Percentiles rank a stretch among this genome's conserved stretches.
phyloP scores from a whole-genome alignment of 2,329 filamentous ascomycete species.

The Emmonsiellopsis sp. region DNA sequence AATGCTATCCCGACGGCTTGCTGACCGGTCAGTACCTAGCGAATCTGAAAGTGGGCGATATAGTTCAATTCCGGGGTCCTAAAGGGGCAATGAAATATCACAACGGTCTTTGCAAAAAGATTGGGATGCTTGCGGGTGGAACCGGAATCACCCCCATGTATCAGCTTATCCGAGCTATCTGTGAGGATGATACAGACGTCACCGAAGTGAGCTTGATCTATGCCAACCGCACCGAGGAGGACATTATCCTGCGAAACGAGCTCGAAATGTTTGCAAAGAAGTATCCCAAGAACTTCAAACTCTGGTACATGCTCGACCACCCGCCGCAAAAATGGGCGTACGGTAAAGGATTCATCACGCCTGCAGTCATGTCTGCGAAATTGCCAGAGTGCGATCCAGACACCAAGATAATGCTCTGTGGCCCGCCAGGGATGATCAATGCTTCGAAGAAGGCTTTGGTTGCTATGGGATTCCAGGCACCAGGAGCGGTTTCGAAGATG shows the following conservation, averaged over 20 bases:
- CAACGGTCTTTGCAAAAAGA: conserved; percentile 41
- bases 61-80: conserved; percentile 80
- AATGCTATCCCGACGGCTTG: conserved; percentile 93
- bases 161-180: conserved; percentile 36
- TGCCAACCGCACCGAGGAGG: neutral
- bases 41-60: conserved; percentile 68
- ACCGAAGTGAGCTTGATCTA: neutral
- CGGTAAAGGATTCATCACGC: neutral
- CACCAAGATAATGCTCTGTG: conserved; percentile 88
- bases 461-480: conserved; percentile 80
- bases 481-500: conserved; percentile 88
- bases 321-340: neutral
- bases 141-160: conserved; percentile 95
- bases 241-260: neutral
- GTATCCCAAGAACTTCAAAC: neutral
- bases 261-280: neutral
- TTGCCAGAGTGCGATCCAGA: conserved; percentile 67
- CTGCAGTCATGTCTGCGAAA: neutral
- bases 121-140: conserved; percentile 94
- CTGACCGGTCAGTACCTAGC: conserved; percentile 82
- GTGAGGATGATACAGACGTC: neutral
- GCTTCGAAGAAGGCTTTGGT: conserved; percentile 94
- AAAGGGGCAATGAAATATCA: conserved; percentile 97
- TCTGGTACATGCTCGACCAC: neutral
- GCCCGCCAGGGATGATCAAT: conserved; percentile 88